These are phyloP conservation scores for Trypanosoma mega DNA, from an alignment of 208 protist genomes.

Conservation along the genomic window DNA sequence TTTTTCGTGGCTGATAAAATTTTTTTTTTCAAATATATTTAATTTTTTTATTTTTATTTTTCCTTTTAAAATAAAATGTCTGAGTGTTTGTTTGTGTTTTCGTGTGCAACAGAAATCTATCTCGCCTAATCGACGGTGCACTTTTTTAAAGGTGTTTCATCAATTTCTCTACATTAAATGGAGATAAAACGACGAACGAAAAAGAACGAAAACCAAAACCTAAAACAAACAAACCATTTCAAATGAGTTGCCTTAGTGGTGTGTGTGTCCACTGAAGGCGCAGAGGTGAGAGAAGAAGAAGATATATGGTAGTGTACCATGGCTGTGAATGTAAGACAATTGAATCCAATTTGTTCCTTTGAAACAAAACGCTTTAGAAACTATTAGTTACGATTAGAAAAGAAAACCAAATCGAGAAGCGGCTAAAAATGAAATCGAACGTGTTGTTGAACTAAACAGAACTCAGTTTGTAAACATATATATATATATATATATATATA, in stretches of 20 bases:
- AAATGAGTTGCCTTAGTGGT: constrained; percentile 47
- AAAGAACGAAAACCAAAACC: too few species aligned
- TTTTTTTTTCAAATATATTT: too few species aligned
- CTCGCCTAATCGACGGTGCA: neutral
- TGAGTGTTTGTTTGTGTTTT: constrained; percentile 6
- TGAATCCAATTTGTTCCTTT: neutral
- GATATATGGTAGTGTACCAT: constrained; percentile 41
- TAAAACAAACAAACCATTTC: neutral
- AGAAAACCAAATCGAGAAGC: constrained; percentile 36
- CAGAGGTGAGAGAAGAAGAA: constrained; percentile 36
- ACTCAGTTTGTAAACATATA: neutral
- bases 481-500: neutral
- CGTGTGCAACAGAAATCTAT: neutral
- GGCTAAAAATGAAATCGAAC: neutral
- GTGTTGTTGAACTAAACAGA: too few species aligned
- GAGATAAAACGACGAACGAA: too few species aligned
- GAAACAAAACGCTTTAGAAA: neutral
- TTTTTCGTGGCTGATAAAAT: too few species aligned
- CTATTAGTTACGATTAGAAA: constrained; percentile 15
- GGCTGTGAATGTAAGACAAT: constrained; percentile 5
- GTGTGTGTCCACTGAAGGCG: constrained; percentile 35
- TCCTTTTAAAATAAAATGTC: neutral
- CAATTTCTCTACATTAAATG: neutral
- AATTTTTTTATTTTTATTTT: constrained; percentile 14
- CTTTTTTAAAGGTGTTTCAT: neutral